Base-by-base conservation (phyloP, 495 filamentous ascomycete species). In the Penicillium verhagenii region DNA sequence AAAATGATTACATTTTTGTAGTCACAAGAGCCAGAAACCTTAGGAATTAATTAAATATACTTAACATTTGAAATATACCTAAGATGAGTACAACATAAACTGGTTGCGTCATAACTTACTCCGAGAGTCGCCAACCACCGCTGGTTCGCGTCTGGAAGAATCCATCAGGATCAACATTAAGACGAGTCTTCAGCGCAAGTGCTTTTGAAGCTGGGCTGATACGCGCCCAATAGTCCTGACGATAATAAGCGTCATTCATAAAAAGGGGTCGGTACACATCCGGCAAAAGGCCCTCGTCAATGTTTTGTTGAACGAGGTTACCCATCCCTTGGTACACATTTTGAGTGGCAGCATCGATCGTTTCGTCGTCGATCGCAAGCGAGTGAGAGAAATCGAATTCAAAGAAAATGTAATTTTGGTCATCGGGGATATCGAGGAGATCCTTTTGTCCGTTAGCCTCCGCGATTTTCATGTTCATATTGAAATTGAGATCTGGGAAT, bases 141-240 rank as follows among this genome's bases (percentile, higher is more conserved):
- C 78, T 81, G 0, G 82, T 86, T 56, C 82, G 76, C 42, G 67
- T 72, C 64, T 79, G 76, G 68, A 81, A 85, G 62, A 86, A 78
- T 1, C 74, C 72, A 8, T 78, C 64, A 1, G 83, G 82, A 64
- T 86, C 84, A 57, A 83, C 82, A 44, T 67, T 63, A 50, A 66
- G 39, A 16, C 72, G 57, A 13, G 69, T 71, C 42, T 78, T 56
- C 25, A 81, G 76, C 14, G 65, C 68, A 19, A 67, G 64, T 21
- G 75, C 72, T 39, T 76, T 66, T 23, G 73, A 82, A 31, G 58
- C 72, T 2, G 72, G 70, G 43, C 71, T 69, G 56, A 85, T 70
- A 11, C 82, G 70, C 1, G 75, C 78, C 69, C 81, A 85, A 64
- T 82, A 85, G 56, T 85, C 82, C 67, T 86, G 78, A 23, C 73